Evolutionary conservation across 2,329 filamentous ascomycete genomes (phyloP), one percentile per base, ranked within the genome.

Genomic region (Scolecobasidium constrictum): DNA sequence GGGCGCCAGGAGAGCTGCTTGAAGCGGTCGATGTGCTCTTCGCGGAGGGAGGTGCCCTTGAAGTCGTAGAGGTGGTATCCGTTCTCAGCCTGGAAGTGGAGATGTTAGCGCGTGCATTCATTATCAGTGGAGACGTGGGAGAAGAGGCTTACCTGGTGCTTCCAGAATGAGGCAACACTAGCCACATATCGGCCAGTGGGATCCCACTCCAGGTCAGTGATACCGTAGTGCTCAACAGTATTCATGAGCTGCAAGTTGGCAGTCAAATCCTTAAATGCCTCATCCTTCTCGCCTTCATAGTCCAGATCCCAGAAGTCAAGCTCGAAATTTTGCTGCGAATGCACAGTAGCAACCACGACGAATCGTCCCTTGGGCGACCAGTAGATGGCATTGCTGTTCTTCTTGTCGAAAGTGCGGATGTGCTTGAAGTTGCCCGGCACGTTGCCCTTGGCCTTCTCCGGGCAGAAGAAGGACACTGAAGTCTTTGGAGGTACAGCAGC

Each of bases 361-460:
- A 98, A 98, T 38, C 92, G 82, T 42, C 92, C 92, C 63, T 82
- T 86, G 18, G 92, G 92, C 16, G 87, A 94, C 92, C 92, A 98
- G 78, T 96, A 96, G 58, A 98, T 98, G 51, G 86, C 88, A 59
- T 98, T 98, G 76, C 84, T 94, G 68, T 93, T 96, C 79, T 96
- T 96, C 79, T 96, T 96, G 56, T 98, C 92, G 44, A 94, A 73
- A 6, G 88, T 96, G 49, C 87, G 81, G 52, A 96, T 81, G 60
- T 93, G 86, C 72, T 90, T 93, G 76, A 96, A 98, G 73, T 94
- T 95, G 50, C 92, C 92, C 23, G 31, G 23, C 18, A 75, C 73
- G 41, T 76, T 66, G 44, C 75, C 86, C 76, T 96, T 98, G 56
- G 77, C 69, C 72, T 94, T 96, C 64, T 98, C 92, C 1, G 92